Conservation (phyloP, 2,329 filamentous ascomycete species). For the Fusarium coicis region DNA sequence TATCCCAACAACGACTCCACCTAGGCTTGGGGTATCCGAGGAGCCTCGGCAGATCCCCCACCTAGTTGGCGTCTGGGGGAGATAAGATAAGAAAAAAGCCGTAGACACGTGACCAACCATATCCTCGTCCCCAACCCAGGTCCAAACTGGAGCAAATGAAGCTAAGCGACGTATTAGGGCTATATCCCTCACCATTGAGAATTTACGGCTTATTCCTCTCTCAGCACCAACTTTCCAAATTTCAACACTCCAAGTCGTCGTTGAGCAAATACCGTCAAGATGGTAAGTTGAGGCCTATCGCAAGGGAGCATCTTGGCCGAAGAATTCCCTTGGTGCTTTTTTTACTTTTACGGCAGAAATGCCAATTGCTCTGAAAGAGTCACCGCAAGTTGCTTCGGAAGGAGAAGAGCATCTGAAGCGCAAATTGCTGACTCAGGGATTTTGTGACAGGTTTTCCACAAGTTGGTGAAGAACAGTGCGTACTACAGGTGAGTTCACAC, state of each 20-base stretch:
- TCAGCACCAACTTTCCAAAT: slow-evolving; percentile 49
- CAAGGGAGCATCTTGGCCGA: slow-evolving; percentile 25
- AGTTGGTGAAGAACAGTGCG: slow-evolving; percentile 95
- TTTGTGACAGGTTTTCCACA: slow-evolving; percentile 80
- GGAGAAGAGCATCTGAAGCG: slow-evolving; percentile 84
- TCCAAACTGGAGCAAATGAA: slow-evolving; percentile 36
- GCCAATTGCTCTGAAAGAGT: slow-evolving; percentile 69
- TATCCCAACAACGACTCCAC: slow-evolving; percentile 17
- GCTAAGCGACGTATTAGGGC: slow-evolving; percentile 52
- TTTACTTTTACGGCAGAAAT: slow-evolving; percentile 54
- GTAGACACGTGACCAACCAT: slow-evolving; percentile 36
- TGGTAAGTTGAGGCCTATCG: slow-evolving; percentile 70
- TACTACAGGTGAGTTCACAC: slow-evolving; percentile 88
- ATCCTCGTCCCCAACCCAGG: slow-evolving; percentile 56
- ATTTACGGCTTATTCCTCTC: slow-evolving; percentile 42
- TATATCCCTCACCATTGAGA: slow-evolving; percentile 54
- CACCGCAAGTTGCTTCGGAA: slow-evolving; percentile 99
- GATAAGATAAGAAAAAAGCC: slow-evolving; percentile 24
- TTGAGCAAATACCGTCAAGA: slow-evolving; percentile 69
- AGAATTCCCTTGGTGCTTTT: slow-evolving; percentile 39
- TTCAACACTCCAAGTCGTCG: slow-evolving; percentile 52
- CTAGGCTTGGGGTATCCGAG: slow-evolving; percentile 25
- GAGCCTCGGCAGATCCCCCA: slow-evolving; percentile 42
- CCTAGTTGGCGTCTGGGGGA: not conserved
- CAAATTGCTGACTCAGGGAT: slow-evolving; percentile 98